phyloP scores from a whole-genome alignment of 306 rosid genomes.

The Macrotyloma uniflorum region DNA sequence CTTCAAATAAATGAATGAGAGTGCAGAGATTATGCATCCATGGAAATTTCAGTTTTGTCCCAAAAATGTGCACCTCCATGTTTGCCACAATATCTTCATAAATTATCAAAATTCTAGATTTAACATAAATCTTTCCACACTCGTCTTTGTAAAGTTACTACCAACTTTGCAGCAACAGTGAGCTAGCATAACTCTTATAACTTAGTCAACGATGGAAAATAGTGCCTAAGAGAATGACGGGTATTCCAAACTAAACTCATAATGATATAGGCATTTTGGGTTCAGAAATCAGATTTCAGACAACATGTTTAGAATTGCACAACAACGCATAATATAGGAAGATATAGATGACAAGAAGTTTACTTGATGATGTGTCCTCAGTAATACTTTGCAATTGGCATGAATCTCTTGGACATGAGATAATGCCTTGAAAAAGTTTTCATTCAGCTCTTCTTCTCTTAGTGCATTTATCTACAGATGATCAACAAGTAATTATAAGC shows the following conservation, averaged over 20 bases:
- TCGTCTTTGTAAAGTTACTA: neutral
- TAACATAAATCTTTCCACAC: conserved; percentile 3
- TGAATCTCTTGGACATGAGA: conserved; percentile 97
- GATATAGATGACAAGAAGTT: conserved; percentile 8
- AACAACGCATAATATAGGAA: neutral
- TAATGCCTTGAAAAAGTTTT: conserved; percentile 86
- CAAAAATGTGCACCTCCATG: neutral
- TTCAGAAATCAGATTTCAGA: conserved; percentile 23
- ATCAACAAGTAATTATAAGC: conserved; percentile 37
- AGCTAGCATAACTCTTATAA: conserved; percentile 24
- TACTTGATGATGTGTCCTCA: conserved; percentile 98
- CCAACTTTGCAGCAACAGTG: neutral
- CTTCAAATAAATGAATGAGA: neutral
- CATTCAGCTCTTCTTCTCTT: conserved; percentile 84
- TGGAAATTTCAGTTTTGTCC: conserved; percentile 4
- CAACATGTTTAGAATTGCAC: conserved; percentile 3
- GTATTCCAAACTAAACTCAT: conserved; percentile 11
- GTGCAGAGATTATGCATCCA: conserved; percentile 26
- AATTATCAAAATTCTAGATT: neutral
- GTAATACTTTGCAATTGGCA: conserved; percentile 85
- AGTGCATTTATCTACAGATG: conserved; percentile 70
- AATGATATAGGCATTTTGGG: conserved; percentile 25
- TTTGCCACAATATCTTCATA: conserved; percentile 10
- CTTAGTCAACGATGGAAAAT: conserved; percentile 11
- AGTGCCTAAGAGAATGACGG: neutral